phyloP scores from a whole-genome alignment of 208 protist species.

The Trypanosoma conorhini region DNA sequence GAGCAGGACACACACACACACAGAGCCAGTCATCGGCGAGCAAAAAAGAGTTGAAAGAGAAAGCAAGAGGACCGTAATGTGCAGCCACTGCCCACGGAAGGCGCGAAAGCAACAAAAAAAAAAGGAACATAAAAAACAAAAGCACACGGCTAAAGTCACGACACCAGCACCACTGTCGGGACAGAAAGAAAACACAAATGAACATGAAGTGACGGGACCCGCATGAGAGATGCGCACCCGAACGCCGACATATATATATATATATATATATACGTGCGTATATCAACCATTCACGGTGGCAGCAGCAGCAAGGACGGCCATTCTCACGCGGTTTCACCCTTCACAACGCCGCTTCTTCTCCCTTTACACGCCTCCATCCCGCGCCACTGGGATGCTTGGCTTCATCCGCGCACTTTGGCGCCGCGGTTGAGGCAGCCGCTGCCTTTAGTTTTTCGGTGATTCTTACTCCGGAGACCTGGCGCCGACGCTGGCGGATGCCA shows the following conservation, averaged over 20 bases:
- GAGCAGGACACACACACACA: no score
- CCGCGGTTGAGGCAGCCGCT: not conserved
- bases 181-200: constrained; percentile 8
- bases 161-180: not conserved
- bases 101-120: no score
- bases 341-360: not conserved
- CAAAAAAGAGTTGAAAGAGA: constrained; percentile 13
- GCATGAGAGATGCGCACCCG: not conserved
- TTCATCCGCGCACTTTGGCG: not conserved
- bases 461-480: not conserved
- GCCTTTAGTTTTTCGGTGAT: not conserved
- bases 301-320: not conserved
- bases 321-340: not conserved
- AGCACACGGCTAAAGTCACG: not conserved
- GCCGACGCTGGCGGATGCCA: not conserved
- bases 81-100: not conserved
- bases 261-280: constrained; percentile 6
- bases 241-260: constrained; percentile 16
- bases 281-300: not conserved
- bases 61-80: not conserved
- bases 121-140: not conserved
- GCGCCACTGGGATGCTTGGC: not conserved
- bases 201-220: not conserved
- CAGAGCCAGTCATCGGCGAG: not conserved
- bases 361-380: not conserved